Base-by-base conservation (phyloP, 2,329 filamentous ascomycete species). In the Parafenestella ontariensis region DNA sequence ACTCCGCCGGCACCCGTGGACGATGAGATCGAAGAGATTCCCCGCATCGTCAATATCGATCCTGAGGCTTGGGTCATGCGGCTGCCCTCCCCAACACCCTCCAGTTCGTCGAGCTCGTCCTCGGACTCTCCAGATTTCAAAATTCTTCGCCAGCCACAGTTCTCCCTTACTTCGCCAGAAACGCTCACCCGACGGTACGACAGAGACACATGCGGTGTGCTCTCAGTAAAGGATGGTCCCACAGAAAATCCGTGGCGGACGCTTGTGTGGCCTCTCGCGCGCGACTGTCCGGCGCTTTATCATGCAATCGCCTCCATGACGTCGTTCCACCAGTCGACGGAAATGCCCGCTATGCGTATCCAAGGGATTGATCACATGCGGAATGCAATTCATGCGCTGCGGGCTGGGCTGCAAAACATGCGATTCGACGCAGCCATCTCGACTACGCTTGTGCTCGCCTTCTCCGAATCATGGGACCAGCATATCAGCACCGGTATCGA, bases 241-340 rank as follows among this genome's bases (percentile, higher is more conserved):
- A 84, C 81, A 1, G 88, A 90, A 63, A 91, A 90, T 66, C 88
- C 88, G 2, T 91, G 88, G 88, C 82, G 87, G 24, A 89, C 83
- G 5, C 77, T 89, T 41, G 79, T 91, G n/a, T 89, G 87, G 86
- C 88, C 88, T 1, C 74, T 91, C 43, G 85, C 87, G 3, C 81
- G 80, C 61, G 81, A 86, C 43, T 88, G 83, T 3, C 85, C 86
- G 2, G 87, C 87, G 2, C 75, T 91, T 31, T 87, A 86, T 61
- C 86, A 90, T 75, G 88, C 88, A 3, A 82, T 90, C 49, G 83
- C 85, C 37, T 87, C 87, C 3, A 84, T 91, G 80, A 87, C 88
- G 1, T 87, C 87, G 1, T 90, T 90, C 64, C 88, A 90, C 66
- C 84, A 83, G 11, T 84, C 83, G 18, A 84, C 83, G 53, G 82